phyloP scores from a whole-genome alignment of 768 basidiomycete species.

The Amanita exitialis region DNA sequence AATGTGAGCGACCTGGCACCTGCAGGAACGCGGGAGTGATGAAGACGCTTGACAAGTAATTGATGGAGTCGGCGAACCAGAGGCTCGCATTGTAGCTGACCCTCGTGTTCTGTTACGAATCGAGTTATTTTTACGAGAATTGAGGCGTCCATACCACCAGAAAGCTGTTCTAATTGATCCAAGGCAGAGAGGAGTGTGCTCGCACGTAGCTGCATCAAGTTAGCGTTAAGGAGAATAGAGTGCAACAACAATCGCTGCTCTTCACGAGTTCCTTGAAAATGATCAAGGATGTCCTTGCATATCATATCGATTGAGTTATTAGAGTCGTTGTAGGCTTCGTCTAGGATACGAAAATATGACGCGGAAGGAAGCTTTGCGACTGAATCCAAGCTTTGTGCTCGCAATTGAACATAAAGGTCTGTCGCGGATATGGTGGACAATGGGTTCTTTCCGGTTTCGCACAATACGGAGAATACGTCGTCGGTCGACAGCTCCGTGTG shows the following conservation, averaged over 20 bases:
- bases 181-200: not conserved
- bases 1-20: conserved; percentile 22
- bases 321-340: not conserved
- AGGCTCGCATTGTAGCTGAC: not conserved
- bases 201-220: not conserved
- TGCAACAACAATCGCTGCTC: not conserved
- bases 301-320: not conserved
- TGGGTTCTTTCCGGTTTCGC: not conserved
- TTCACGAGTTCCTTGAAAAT: not conserved
- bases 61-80: conserved; percentile 15
- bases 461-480: not conserved
- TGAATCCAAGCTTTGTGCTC: not conserved
- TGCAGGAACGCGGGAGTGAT: conserved; percentile 15
- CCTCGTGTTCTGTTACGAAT: not conserved
- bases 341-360: conserved; percentile 2
- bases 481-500: not conserved
- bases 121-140: not conserved
- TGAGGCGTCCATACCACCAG: conserved; percentile 1
- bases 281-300: conserved; percentile 1
- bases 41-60: conserved; percentile 20
- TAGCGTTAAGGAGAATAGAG: not conserved
- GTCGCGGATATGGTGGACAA: not conserved
- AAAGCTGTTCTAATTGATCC: not conserved
- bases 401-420: not conserved
- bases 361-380: not conserved